A percentile compares a stretch with the other conserved stretches of the same genome.
Conservation (phyloP, 2,329 filamentous ascomycete species). For the Cladosporium sp. region DNA sequence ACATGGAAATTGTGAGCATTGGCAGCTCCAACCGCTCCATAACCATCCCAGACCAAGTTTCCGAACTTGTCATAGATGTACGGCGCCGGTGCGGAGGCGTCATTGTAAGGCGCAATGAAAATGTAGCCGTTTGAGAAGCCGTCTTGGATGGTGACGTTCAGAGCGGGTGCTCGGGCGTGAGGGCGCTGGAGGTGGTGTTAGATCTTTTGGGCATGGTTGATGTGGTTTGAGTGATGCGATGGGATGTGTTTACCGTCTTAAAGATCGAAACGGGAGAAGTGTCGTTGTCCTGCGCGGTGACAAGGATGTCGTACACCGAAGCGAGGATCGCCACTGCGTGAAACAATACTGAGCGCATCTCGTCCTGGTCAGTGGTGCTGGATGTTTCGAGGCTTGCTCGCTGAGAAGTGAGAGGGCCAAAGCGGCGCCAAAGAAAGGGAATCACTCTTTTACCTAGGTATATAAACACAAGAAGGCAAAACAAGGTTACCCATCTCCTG, state of each 20-base stretch:
- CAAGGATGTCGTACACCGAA: neutral
- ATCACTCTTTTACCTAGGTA: no score
- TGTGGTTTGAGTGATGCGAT: neutral
- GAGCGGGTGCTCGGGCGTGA: conserved; percentile 21
- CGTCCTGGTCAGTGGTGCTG: neutral
- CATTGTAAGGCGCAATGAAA: conserved; percentile 22
- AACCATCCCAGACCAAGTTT: conserved; percentile 34
- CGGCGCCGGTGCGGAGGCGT: conserved; percentile 15
- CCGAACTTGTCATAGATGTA: conserved; percentile 28
- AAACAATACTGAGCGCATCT: conserved; percentile 3
- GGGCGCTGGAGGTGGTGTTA: conserved; percentile 18
- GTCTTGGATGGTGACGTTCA: conserved; percentile 21
- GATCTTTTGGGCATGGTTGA: neutral
- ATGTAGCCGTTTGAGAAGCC: conserved; percentile 19
- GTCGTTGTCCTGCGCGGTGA: conserved; percentile 3
- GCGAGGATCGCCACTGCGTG: conserved; percentile 3
- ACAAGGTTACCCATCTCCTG: no score
- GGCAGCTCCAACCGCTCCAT: conserved; percentile 27
- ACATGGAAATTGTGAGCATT: conserved; percentile 42
- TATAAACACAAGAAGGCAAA: no score
- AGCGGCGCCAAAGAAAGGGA: no score
- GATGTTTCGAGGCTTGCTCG: no score
- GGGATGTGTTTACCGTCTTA: conserved; percentile 12
- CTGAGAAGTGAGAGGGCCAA: no score
- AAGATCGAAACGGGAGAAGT: neutral